A percentile compares a stretch with the other conserved stretches of the same genome.
Evolutionary conservation across 805 yeast species (phyloP).

Genomic region (Hanseniaspora singularis): DNA sequence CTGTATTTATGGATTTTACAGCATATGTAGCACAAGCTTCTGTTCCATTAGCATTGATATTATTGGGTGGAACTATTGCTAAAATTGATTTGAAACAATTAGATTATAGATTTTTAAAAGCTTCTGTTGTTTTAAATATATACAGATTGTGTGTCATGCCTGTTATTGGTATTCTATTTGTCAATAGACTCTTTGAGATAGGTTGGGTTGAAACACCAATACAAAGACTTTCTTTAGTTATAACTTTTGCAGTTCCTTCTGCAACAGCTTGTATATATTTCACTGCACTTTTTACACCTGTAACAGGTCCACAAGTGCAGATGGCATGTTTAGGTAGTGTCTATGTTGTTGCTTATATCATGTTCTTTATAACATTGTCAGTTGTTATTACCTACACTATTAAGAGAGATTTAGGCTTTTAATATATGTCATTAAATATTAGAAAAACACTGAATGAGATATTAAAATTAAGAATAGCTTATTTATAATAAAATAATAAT

Average conservation of each 20-base stretch:
- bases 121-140: constrained; percentile 45
- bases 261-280: constrained; percentile 81
- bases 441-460: no score
- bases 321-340: constrained; percentile 71
- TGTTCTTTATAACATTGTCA: constrained; percentile 57
- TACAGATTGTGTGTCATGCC: constrained; percentile 61
- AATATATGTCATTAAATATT: not conserved
- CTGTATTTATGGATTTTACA: constrained; percentile 72
- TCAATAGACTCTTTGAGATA: constrained; percentile 45
- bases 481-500: not conserved
- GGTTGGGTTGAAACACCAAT: constrained; percentile 54
- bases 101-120: constrained; percentile 51
- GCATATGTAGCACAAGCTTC: constrained; percentile 73
- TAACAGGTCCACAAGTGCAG: constrained; percentile 40
- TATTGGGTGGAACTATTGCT: constrained; percentile 82
- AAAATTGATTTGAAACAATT: constrained; percentile 48
- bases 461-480: no score
- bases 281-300: constrained; percentile 77
- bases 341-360: constrained; percentile 53
- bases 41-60: constrained; percentile 72
- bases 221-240: constrained; percentile 58
- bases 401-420: constrained; percentile 25
- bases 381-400: constrained; percentile 51
- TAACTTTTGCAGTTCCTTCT: constrained; percentile 71
- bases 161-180: constrained; percentile 59